phyloP scores from a whole-genome alignment of 495 filamentous ascomycete genomes.

The Neurospora sp. region DNA sequence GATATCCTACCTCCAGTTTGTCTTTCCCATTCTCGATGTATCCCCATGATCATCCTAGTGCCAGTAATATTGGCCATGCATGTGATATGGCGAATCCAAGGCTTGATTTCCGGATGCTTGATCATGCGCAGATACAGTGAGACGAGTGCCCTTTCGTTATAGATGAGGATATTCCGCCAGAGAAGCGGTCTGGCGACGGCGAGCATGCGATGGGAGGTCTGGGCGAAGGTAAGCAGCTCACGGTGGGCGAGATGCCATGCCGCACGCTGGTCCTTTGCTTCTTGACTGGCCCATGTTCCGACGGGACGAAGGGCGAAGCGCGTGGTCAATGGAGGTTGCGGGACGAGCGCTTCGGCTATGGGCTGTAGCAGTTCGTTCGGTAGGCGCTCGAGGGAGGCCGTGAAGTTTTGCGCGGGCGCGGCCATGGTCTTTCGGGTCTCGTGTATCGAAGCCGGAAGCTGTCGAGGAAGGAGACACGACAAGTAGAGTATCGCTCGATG shows the following conservation, averaged over 20 bases:
- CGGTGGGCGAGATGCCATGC: slow-evolving; percentile 17
- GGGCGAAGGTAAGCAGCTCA: slow-evolving; percentile 17
- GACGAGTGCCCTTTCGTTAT: slow-evolving; percentile 13
- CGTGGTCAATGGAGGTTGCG: slow-evolving; percentile 16
- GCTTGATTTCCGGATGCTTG: slow-evolving; percentile 12
- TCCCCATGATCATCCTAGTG: slow-evolving; percentile 3
- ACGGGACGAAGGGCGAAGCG: slow-evolving; percentile 20
- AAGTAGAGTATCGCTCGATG: not conserved
- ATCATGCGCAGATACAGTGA: slow-evolving; percentile 12
- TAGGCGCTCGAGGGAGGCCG: slow-evolving; percentile 13
- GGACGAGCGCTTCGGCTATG: slow-evolving; percentile 20
- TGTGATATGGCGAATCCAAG: slow-evolving; percentile 20
- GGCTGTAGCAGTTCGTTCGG: slow-evolving; percentile 22
- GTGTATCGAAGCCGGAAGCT: not conserved
- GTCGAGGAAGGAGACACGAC: not conserved
- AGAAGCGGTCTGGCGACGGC: slow-evolving; percentile 21
- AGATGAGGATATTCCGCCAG: slow-evolving; percentile 23
- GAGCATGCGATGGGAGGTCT: slow-evolving; percentile 22
- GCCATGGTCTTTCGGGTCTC: not conserved
- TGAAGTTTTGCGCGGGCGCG: not conserved
- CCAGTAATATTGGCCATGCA: slow-evolving; percentile 20
- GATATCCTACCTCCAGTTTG: slow-evolving; percentile 18
- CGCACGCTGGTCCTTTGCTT: slow-evolving; percentile 21
- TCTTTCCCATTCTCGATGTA: slow-evolving; percentile 10
- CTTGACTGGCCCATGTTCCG: slow-evolving; percentile 24